Base-by-base conservation (phyloP, 2,329 filamentous ascomycete species). In the Arthrobotrys sphaeroides region DNA sequence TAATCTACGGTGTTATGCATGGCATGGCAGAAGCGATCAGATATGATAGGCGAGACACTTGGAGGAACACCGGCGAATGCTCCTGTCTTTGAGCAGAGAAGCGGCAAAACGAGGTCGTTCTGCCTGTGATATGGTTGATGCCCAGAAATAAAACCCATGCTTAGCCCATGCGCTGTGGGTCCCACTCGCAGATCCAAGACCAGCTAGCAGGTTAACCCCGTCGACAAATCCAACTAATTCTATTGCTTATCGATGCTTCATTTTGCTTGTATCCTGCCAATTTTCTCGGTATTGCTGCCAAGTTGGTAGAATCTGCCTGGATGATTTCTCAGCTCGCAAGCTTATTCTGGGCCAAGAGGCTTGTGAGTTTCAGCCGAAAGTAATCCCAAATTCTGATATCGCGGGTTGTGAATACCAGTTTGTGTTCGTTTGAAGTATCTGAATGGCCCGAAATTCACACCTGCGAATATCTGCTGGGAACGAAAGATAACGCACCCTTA, bases 211-310 rank as follows among this genome's bases (percentile, higher is more conserved):
- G 43, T 62, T 53, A 61, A 70, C 51, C 42, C 42, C 43, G 26
- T 60, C n/a, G 53, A 51, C 51, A 42, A 59, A 53, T 51, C 24
- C 45, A 61, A 31, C 28, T 45, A 55, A 45, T 62, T 26, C 7
- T 43, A 20, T 59, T 65, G 59, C 67, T 64, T 72, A 59, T 64
- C 57, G 57, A 72, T 64, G 67, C 67, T 72, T 72, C 59, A n/a
- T n/a, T 28, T 45, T 72, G 67, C 67, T 72, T 72, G 59, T 64
- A 72, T 72, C 43, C 40, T 53, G 53, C 65, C 55, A 70, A 55
- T 40, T 24, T 28, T 43, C 55, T 53, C 24, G 53, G 66, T 70
- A 53, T 62, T 62, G 33, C 47, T 24, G 67, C 67, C 67, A 65
- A 72, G 57, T 65, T 61, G 51, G 57, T 22, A 24, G 28, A 42